Evolutionary conservation across 2,329 filamentous ascomycete species (phyloP), one percentile per base, ranked within the genome.

Genomic region (Myriosclerotinia scirpicola): DNA sequence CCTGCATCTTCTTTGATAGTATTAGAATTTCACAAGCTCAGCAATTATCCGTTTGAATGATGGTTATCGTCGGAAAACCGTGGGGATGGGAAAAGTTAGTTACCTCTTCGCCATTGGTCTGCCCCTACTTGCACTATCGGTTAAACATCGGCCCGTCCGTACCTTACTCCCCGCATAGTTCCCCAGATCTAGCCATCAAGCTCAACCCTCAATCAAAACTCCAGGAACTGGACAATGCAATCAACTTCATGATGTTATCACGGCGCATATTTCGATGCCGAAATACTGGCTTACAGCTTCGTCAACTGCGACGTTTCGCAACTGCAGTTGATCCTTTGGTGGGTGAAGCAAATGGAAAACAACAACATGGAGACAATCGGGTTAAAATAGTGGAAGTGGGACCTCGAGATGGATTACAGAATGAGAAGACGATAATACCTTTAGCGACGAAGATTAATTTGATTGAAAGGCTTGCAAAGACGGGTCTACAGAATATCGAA

Each of bases 401-500:
- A 11, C 91, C 92, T 44, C 84, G 92, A 71, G 92, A 96, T 80
- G 92, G 92, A n/a, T 80, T 96, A 64, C 92, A 96, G 76, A 96
- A 95, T 75, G 90, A 95, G 80, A 90, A 90, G 79, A 85, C 81
- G 70, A 82, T 82, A 38, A 89, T 96, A 70, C 81, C 90, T 0
- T 80, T 91, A 14, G 81, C 83, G 8, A 92, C 88, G 2, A 96
- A 96, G 78, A 84, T 94, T 65, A 86, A 93, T 71, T 79, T 96
- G 64, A 90, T 96, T 50, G 83, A 88, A 71, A 81, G 85, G 68
- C 80, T 96, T 69, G 85, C 87, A 44, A 80, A 80, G 69, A 90
- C 90, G 0, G 92, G 92, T 0, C 77, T 95, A 53, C 80, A 81
- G 7, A 87, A 87, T 3, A 94, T 96, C 69, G 92, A 96, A 77